phyloP scores from a whole-genome alignment of 768 basidiomycete genomes.

The Coprinopsis sp. region DNA sequence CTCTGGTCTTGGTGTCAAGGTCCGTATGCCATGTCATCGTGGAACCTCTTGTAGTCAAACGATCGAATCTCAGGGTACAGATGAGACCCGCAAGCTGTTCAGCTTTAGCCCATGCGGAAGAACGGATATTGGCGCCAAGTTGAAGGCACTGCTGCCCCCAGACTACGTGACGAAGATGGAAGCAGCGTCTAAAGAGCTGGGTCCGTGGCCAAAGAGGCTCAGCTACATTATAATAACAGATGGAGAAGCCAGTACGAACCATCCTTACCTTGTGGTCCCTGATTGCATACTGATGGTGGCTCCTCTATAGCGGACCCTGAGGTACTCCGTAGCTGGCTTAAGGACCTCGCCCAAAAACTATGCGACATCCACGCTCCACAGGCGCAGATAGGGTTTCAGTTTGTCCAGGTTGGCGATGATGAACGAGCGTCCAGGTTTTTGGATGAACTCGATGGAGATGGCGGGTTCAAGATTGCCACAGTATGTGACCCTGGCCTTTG shows the following conservation, averaged over 20 bases:
- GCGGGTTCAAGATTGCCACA: neutral
- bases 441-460: neutral
- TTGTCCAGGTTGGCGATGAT: conserved; percentile 6
- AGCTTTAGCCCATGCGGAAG: neutral
- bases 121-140: neutral
- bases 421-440: neutral
- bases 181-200: too few species aligned
- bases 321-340: neutral
- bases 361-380: neutral
- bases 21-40: neutral
- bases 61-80: neutral
- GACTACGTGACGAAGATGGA: neutral
- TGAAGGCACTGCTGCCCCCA: neutral
- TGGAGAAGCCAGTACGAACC: conserved; percentile 2
- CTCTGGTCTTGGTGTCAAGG: neutral
- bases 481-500: neutral
- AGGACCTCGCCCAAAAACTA: neutral
- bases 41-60: neutral
- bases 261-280: neutral
- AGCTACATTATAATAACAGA: conserved; percentile 9
- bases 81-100: neutral
- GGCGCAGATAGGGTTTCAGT: conserved; percentile 6
- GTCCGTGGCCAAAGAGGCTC: neutral
- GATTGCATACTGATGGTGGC: neutral
- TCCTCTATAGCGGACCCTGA: conserved; percentile 1